Evolutionary conservation across 2,329 filamentous ascomycete genomes (phyloP).

Genomic region (Cryoendolithus antarcticus): DNA sequence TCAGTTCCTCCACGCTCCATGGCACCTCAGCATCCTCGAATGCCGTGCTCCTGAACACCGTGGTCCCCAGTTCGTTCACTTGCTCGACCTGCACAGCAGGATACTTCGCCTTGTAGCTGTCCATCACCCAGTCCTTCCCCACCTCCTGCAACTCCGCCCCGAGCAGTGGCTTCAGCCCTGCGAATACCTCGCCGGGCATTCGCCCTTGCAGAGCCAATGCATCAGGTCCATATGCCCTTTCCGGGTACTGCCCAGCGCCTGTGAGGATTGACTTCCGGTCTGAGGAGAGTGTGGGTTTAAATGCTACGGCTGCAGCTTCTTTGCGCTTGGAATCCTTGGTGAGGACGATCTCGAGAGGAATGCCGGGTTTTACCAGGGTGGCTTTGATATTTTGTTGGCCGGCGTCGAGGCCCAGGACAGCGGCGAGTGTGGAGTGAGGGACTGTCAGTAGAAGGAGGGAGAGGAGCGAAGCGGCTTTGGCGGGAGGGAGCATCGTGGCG

Average conservation of each 20-base stretch:
- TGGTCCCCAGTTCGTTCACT: conserved; percentile 50
- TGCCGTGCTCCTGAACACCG: conserved; percentile 68
- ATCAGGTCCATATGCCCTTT: conserved; percentile 84
- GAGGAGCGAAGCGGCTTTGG: conserved; percentile 24
- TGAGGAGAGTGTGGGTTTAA: conserved; percentile 67
- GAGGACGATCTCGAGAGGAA: conserved; percentile 92
- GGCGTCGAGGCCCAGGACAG: conserved; percentile 83
- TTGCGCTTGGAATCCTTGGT: conserved; percentile 97
- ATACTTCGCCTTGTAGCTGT: conserved; percentile 56
- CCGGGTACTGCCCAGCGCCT: conserved; percentile 51
- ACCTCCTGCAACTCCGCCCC: conserved; percentile 55
- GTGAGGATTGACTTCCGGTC: conserved; percentile 38
- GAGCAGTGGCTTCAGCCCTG: conserved; percentile 84
- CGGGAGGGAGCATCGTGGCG: no score
- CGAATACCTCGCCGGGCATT: conserved; percentile 87
- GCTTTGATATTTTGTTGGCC: conserved; percentile 97
- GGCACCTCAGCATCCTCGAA: conserved; percentile 53
- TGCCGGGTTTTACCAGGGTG: conserved; percentile 86
- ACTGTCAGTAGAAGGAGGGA: conserved; percentile 37
- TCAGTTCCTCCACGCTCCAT: conserved; percentile 75
- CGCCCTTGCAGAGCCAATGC: conserved; percentile 75
- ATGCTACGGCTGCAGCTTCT: conserved; percentile 79
- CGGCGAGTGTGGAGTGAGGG: conserved; percentile 52
- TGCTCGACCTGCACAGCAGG: conserved; percentile 62
- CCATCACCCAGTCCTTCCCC: not conserved